These are phyloP conservation scores for Apiospora arundinis DNA, from an alignment of 2,329 filamentous ascomycete species.

Conservation along the genomic window DNA sequence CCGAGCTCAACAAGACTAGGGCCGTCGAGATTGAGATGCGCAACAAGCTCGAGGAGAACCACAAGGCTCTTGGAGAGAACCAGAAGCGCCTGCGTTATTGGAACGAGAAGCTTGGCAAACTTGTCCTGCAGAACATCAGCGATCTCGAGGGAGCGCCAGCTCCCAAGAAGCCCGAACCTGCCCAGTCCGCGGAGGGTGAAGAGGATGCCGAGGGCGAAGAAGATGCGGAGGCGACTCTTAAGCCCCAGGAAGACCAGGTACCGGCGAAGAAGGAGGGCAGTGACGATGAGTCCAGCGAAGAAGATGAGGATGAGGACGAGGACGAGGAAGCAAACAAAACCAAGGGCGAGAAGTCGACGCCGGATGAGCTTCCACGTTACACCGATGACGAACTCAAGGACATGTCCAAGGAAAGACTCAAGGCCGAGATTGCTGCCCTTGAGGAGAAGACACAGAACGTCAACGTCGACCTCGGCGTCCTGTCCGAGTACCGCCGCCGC, in stretches of 20 bases:
- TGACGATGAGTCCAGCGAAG: constrained; percentile 35
- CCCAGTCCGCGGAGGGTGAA: constrained; percentile 34
- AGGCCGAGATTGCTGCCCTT: constrained; percentile 66
- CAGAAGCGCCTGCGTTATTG: constrained; percentile 84
- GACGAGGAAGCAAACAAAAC: constrained; percentile 25
- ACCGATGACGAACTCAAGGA: constrained; percentile 73
- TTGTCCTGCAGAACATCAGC: constrained; percentile 80
- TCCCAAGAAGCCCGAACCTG: constrained; percentile 37
- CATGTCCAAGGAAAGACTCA: constrained; percentile 67
- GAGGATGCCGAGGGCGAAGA: constrained; percentile 33
- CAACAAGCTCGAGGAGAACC: constrained; percentile 95
- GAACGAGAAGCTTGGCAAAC: constrained; percentile 87
- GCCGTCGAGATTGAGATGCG: constrained; percentile 97
- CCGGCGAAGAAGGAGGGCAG: constrained; percentile 27
- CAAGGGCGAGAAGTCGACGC: constrained; percentile 35
- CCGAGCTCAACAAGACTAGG: constrained; percentile 86
- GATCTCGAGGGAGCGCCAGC: constrained; percentile 60
- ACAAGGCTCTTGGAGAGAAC: constrained; percentile 87
- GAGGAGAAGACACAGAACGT: constrained; percentile 81
- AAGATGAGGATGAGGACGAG: constrained; percentile 34
- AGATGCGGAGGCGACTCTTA: constrained; percentile 35
- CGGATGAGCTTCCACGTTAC: constrained; percentile 75
- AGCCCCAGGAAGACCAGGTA: constrained; percentile 28
- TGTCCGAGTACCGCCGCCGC: constrained; percentile 85
- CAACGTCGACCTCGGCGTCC: constrained; percentile 86